Evolutionary conservation across 129 eudicot genomes (phyloP).

Genomic region (Pulicaria dysenterica): DNA sequence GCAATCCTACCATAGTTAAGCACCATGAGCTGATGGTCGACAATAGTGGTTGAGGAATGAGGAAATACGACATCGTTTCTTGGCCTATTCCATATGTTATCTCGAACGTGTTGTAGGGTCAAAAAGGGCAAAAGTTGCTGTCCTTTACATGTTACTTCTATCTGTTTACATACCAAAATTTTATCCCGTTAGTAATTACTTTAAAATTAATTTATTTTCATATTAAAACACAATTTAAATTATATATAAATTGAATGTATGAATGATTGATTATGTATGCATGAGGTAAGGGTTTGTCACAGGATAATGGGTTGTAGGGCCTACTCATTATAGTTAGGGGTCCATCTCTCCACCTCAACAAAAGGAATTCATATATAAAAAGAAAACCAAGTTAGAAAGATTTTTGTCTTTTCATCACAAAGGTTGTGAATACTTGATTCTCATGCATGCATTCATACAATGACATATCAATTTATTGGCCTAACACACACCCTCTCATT

Average conservation of each 20-base stretch:
- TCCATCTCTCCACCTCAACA: conserved; percentile 22
- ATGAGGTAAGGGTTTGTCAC: conserved; percentile 54
- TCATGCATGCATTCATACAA: too few relatives aligned
- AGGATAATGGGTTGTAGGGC: conserved; percentile 26
- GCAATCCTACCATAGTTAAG: conserved; percentile 52
- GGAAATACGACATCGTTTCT: conserved; percentile 27
- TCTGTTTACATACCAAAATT: conserved; percentile 34
- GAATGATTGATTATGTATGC: conserved; percentile 22
- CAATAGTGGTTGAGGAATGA: conserved; percentile 27
- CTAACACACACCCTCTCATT: too few relatives aligned
- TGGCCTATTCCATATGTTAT: conserved; percentile 54
- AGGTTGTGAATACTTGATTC: too few relatives aligned
- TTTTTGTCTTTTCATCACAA: too few relatives aligned
- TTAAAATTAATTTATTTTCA: not conserved
- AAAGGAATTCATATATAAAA: not conserved
- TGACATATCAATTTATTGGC: too few relatives aligned
- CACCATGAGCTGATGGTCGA: conserved; percentile 58
- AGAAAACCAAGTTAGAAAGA: too few relatives aligned
- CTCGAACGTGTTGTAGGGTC: conserved; percentile 84
- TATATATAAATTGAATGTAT: not conserved
- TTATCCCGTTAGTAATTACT: not conserved
- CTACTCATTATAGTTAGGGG: conserved; percentile 22
- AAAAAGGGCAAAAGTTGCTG: conserved; percentile 57
- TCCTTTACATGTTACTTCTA: conserved; percentile 89
- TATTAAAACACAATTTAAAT: not conserved